Conservation (phyloP, 192 early-diverging fungal species). For the Pecoramyces ruminantium region DNA sequence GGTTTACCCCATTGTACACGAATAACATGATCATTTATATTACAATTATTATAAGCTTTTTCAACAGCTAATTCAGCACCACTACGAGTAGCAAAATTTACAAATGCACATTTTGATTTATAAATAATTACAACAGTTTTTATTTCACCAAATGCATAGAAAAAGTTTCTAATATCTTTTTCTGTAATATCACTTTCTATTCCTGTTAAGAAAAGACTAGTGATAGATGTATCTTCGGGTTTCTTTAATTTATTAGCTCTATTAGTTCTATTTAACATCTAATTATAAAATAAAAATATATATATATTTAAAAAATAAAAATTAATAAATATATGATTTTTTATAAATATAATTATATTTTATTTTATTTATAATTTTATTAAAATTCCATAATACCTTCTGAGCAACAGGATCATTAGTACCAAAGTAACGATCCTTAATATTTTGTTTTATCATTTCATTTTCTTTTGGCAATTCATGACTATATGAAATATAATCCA, state of each 20-base stretch:
- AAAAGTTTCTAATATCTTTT: constrained; percentile 50
- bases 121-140: constrained; percentile 66
- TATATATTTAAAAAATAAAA: no score
- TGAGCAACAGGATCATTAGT: constrained; percentile 86
- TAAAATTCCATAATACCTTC: constrained; percentile 56
- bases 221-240: constrained; percentile 69
- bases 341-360: no score
- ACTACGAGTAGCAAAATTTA: constrained; percentile 65
- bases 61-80: constrained; percentile 73
- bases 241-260: constrained; percentile 24
- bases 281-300: background rate
- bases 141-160: constrained; percentile 75
- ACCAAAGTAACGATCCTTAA: constrained; percentile 87
- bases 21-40: constrained; percentile 50
- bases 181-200: constrained; percentile 55
- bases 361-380: no score
- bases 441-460: constrained; percentile 79
- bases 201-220: constrained; percentile 71
- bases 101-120: constrained; percentile 73
- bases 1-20: constrained; percentile 74
- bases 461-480: constrained; percentile 77
- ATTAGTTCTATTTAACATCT: constrained; percentile 21
- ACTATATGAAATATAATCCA: constrained; percentile 1
- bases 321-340: no score
- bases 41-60: constrained; percentile 47